Base-by-base conservation (phyloP, 257 asterid genomes). In the Avicennia marina region DNA sequence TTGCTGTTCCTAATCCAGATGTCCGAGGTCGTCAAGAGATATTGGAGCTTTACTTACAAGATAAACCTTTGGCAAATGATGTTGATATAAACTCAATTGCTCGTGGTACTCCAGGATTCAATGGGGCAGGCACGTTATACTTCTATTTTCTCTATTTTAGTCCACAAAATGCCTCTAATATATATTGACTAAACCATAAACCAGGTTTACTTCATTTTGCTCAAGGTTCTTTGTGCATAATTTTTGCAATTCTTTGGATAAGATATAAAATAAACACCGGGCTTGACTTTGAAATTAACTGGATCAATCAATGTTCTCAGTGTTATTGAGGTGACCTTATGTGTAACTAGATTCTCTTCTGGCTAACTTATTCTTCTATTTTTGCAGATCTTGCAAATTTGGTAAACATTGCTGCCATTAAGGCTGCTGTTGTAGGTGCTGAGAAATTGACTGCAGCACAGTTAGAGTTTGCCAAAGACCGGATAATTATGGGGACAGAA, bases 401-500 rank as follows among this genome's bases (percentile, higher is more conserved):
- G 84, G 95, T 89, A 21, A 89, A 89, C 58, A 86, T 86, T 68
- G 99, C 99, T 67, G 97, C 97, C 65, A 84, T 93, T 72, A 89
- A 84, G 74, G 99, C 97, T 40, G 96, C 99, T 40, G 91, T 93
- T 58, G 99, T 89, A 67, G 99, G 97, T 40, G 97, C 94, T 33
- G 99, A 93, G 64, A 89, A 89, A 75, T 56, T 93, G 82, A 82
- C 52, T 55, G 74, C 96, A 26, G 17, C 76, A 25, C 96, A 89
- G 70, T 67, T 93, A 63, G 99, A 93, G 80, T 93, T 80, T 48
- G 99, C 99, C 60, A 93, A 89, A 71, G 99, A 93, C 78, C 79
- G 99, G 78, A 93, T 93, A 72, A 64, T 89, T 26, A 93, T 93
- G 99, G 99, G 99, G 62, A 93, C 99, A 10, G 99, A 93, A 75